These are phyloP conservation scores for Sporothrix sp. DNA, from an alignment of 2,329 filamentous ascomycete genomes.

Conservation along the genomic window DNA sequence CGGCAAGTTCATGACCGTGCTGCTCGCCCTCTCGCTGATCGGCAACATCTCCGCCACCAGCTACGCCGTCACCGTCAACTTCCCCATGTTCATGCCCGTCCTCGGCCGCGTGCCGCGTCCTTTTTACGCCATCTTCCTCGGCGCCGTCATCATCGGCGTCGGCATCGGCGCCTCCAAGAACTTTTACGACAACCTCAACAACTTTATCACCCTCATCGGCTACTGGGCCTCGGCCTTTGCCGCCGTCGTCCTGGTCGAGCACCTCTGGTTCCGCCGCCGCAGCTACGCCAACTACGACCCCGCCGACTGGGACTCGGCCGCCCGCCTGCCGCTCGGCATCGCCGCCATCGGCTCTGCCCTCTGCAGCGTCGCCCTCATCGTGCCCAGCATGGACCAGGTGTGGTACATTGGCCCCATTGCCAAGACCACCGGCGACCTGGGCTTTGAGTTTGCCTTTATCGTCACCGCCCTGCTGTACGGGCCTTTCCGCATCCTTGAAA, in stretches of 20 bases:
- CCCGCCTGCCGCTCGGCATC: slow-evolving; percentile 20
- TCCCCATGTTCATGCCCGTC: slow-evolving; percentile 35
- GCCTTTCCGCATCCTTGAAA: slow-evolving; percentile 30
- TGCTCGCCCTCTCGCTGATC: slow-evolving; percentile 47
- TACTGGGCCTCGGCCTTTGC: slow-evolving; percentile 37
- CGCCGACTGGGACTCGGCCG: slow-evolving; percentile 21
- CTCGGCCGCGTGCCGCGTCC: slow-evolving; percentile 32
- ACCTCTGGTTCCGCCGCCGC: slow-evolving; percentile 20
- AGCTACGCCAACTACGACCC: slow-evolving; percentile 18
- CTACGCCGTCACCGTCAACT: slow-evolving; percentile 55
- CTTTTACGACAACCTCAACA: slow-evolving; percentile 34
- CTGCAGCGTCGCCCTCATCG: slow-evolving; percentile 22
- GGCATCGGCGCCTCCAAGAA: slow-evolving; percentile 30
- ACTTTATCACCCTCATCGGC: slow-evolving; percentile 35
- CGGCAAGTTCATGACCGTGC: slow-evolving; percentile 51
- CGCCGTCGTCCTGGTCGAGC: slow-evolving; percentile 28
- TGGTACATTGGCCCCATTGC: slow-evolving; percentile 37
- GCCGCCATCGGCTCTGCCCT: slow-evolving; percentile 20
- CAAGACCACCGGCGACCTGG: slow-evolving; percentile 33
- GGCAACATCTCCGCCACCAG: slow-evolving; percentile 51
- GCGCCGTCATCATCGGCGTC: slow-evolving; percentile 32
- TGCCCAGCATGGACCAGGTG: slow-evolving; percentile 34
- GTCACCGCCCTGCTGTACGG: slow-evolving; percentile 32
- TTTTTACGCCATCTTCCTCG: slow-evolving; percentile 31
- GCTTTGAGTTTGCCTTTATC: slow-evolving; percentile 36